Conservation (phyloP, 306 rosid genomes). For the Prunus mira region DNA sequence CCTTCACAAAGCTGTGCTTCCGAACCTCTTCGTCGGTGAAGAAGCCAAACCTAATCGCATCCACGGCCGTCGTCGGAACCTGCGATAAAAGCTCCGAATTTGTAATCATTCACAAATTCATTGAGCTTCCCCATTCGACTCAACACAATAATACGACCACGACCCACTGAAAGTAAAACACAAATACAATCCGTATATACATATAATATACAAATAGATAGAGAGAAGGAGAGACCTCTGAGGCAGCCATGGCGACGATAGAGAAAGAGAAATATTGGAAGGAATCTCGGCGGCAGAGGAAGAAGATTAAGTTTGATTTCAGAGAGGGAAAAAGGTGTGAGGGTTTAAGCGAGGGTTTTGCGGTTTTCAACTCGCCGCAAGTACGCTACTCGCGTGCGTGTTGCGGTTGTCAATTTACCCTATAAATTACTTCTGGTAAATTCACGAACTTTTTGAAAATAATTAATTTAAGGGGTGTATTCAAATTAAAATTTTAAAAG, state of each 20-base stretch:
- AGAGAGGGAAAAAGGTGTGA: background rate
- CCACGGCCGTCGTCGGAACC: conserved; percentile 58
- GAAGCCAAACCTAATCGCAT: conserved; percentile 65
- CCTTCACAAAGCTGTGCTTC: conserved; percentile 48
- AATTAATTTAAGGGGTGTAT: too few relatives aligned
- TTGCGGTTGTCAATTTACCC: too few relatives aligned
- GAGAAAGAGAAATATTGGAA: background rate
- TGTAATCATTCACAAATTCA: background rate
- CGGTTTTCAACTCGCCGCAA: background rate
- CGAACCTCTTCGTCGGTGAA: conserved; percentile 53
- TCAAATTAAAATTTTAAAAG: too few relatives aligned
- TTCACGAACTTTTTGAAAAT: too few relatives aligned
- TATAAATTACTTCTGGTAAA: too few relatives aligned
- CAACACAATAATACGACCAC: background rate
- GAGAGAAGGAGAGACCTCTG: conserved; percentile 12
- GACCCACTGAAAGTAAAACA: background rate
- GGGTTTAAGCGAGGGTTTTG: conserved; percentile 8
- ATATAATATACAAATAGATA: background rate
- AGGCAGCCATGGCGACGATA: conserved; percentile 20
- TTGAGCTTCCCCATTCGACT: background rate
- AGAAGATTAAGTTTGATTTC: background rate
- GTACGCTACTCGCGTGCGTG: background rate
- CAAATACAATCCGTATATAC: background rate
- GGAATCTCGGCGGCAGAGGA: background rate
- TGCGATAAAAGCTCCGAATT: conserved; percentile 22